These are phyloP conservation scores for Tagetes erecta DNA, from an alignment of 129 eudicot species.

Conservation along the genomic window DNA sequence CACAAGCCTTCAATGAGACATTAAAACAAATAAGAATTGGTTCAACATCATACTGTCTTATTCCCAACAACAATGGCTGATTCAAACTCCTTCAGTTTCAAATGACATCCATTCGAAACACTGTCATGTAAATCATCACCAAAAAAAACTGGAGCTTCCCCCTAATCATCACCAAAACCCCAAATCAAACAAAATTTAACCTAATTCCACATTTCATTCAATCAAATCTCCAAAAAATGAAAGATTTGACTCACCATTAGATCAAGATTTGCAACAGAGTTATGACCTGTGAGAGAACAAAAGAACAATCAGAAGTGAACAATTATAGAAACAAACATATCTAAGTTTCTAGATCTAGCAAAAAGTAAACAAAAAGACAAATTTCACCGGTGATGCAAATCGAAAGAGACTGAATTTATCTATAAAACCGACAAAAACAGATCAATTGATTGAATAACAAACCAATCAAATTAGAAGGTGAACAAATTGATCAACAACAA, in stretches of 20 bases:
- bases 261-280: conserved; percentile 34
- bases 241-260: conserved; percentile 34
- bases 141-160: conserved; percentile 83
- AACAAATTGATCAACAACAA: conserved; percentile 2
- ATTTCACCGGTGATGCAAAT: not conserved
- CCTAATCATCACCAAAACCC: conserved; percentile 45
- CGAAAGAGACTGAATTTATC: not conserved
- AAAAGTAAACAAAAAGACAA: conserved; percentile 32
- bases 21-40: not conserved
- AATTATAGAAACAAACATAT: not conserved
- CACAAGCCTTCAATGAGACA: not conserved
- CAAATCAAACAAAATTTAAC: conserved; percentile 18
- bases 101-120: conserved; percentile 41
- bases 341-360: conserved; percentile 30
- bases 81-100: conserved; percentile 50
- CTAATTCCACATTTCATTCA: not conserved
- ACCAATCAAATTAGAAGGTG: conserved; percentile 16
- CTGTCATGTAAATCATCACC: conserved; percentile 47
- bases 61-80: conserved; percentile 50
- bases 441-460: not conserved
- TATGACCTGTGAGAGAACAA: conserved; percentile 18
- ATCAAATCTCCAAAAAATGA: not conserved
- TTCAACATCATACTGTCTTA: conserved; percentile 56
- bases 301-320: not conserved
- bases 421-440: conserved; percentile 19